Evolutionary conservation across 1,139 yeast species (phyloP), one percentile per base, ranked within the genome.

Genomic region (Yamadazyma friedrichii): DNA sequence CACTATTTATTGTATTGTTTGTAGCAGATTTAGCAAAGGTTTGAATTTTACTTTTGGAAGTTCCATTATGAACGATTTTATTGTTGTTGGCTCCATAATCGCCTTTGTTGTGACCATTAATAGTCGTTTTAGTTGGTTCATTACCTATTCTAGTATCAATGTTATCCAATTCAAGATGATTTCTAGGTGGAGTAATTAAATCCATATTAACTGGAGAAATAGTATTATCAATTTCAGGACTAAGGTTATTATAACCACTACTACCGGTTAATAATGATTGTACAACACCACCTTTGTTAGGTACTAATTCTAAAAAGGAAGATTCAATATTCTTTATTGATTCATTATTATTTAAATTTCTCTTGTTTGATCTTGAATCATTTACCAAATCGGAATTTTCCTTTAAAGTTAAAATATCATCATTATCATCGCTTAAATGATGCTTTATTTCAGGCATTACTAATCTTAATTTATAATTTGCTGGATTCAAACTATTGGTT

Each of bases 401-500:
- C 22, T 41, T 44, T 22, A 51, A 41, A 1, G 54, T 51, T 5
- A 45, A 38, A 4, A 44, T 39, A n/a, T 44, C 40, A 35, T 40
- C 35, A 9, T 17, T 31, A 17, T 36, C 39, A 17, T 26, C 37
- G 4, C 20, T 31, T 6, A 24, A 27, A 17, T 33, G 39, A 31
- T 38, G 33, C 10, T 36, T 32, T 1, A 40, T 26, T 24, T 47
- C 57, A 5, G 38, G 39, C 3, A 22, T 25, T 3, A 43, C 31
- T 11, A 49, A n/a, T 24, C 54, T 50, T 2, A 67, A 53, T 26
- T 42, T 50, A 44, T 59, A 65, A 35, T 56, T 55, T 0, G 56
- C 39, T 2, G 64, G 53, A 31, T 63, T 58, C 20, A 70, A 49
- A 6, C 63, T 62, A 29, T 58, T 53, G 28, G 58, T 58, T 15